Base-by-base conservation (phyloP, 352 stramenopile genomes). In the Pythium utonaiense region DNA sequence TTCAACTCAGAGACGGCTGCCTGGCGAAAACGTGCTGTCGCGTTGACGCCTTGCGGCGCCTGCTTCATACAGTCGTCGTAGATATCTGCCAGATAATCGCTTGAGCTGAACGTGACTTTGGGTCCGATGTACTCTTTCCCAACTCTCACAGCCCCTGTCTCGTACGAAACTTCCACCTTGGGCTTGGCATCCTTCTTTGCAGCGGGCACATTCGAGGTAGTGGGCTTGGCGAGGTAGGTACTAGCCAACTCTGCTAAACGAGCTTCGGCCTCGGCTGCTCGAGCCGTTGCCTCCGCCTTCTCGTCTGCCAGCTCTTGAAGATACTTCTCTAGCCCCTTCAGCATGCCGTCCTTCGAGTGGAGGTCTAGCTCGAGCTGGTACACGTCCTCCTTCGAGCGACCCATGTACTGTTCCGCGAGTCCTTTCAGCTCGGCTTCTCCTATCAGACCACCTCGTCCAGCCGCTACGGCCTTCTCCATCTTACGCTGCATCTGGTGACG, bases 1-100 rank as follows among this genome's bases (percentile, higher is more conserved):
- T 68, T 68, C 24, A 62, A 33, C 10, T 67, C 60, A 2, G 60
- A 57, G 2, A 58, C 38, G 9, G 60, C 60, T 7, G 60, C 41
- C 14, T 24, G 13, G 17, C 59, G 59, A 0, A 60, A n/a, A 5
- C 53, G 31, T 4, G 52, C 33, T 12, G 52, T 45, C n/a, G 60
- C 53, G 40, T 41, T 62, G 9, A 67, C 53, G 5, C 19, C 33
- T 16, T 44, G n/a, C 9, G 52, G 13, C 36, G 38, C 13, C 31
- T n/a, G 45, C 24, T n/a, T 19, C 49, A 22, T 53, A n/a, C 53
- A 60, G 12, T 57, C 41, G 19, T 67, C 60, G 31, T 57, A 67
- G 33, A 67, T 67, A 36, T 67, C 60, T 3, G 60, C 52, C 2
- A 67, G 44, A 25, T 67, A 56, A 42, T 67, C 60, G 6, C 22